Evolutionary conservation across 2,329 filamentous ascomycete genomes (phyloP).

Genomic region (Beauveria bassiana): DNA sequence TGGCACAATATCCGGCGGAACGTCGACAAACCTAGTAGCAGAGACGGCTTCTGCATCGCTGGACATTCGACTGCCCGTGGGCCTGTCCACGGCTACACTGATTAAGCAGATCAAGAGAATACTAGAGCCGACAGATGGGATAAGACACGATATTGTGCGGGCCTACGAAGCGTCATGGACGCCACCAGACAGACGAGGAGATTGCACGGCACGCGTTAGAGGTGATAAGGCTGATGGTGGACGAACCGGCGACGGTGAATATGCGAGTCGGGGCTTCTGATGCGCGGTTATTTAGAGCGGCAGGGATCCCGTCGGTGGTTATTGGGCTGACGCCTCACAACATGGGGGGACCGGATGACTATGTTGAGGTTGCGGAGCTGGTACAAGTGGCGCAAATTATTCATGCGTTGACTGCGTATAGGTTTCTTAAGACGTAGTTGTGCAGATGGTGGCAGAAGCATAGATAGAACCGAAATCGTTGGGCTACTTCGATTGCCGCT

Average conservation of each 20-base stretch:
- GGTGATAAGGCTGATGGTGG: constrained; percentile 7
- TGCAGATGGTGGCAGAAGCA: not conserved
- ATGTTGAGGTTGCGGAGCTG: constrained; percentile 9
- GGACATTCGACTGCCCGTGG: constrained; percentile 13
- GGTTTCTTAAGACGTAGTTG: not conserved
- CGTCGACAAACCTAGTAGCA: constrained; percentile 13
- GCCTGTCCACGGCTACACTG: constrained; percentile 4
- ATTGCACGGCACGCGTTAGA: constrained; percentile 9
- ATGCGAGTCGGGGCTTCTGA: constrained; percentile 14
- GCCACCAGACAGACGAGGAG: not conserved
- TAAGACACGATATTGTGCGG: not conserved
- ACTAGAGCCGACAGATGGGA: constrained; percentile 4
- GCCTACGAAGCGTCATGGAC: constrained; percentile 13
- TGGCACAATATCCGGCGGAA: constrained; percentile 13
- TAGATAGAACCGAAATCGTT: not conserved
- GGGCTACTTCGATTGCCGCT: not conserved
- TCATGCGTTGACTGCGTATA: constrained; percentile 10
- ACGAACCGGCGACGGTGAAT: constrained; percentile 7
- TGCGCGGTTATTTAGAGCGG: constrained; percentile 10
- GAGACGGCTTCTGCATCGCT: constrained; percentile 10
- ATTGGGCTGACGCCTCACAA: constrained; percentile 13
- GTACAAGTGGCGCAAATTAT: constrained; percentile 13
- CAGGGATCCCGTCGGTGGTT: constrained; percentile 12
- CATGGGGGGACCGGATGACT: constrained; percentile 13
- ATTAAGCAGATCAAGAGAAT: not conserved